These are phyloP conservation scores for Entoloma clypeatum DNA, from an alignment of 1,284 basidiomycete species.

Conservation along the genomic window DNA sequence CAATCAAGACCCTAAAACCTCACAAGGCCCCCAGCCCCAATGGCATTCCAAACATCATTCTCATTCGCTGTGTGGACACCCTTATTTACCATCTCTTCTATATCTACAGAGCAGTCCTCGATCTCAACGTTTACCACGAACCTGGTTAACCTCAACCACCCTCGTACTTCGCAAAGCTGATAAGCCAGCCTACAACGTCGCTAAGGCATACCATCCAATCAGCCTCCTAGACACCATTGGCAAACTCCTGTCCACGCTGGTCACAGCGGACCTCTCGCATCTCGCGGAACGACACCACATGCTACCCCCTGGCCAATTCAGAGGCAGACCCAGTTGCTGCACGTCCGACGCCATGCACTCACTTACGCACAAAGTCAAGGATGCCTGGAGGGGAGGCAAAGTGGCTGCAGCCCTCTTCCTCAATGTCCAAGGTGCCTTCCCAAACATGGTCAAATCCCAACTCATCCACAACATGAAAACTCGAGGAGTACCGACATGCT, in stretches of 20 bases:
- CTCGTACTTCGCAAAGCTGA: constrained; percentile 28
- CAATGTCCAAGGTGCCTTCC: constrained; percentile 33
- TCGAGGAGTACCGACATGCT: constrained; percentile 23
- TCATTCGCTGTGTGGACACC: constrained; percentile 19
- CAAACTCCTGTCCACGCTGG: constrained; percentile 24
- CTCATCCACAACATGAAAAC: constrained; percentile 30
- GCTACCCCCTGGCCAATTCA: constrained; percentile 30
- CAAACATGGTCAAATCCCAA: constrained; percentile 21
- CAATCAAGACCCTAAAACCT: constrained; percentile 18
- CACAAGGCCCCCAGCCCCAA: constrained; percentile 31
- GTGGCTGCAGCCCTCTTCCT: constrained; percentile 32
- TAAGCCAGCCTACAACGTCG: constrained; percentile 23
- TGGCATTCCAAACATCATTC: constrained; percentile 29
- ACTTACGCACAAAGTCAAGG: constrained; percentile 27
- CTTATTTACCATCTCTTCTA: constrained; percentile 20
- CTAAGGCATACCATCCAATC: constrained; percentile 30
- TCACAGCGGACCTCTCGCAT: constrained; percentile 24
- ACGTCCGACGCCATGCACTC: constrained; percentile 34
- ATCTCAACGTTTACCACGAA: constrained; percentile 17
- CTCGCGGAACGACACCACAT: constrained; percentile 24
- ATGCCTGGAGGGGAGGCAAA: constrained; percentile 25
- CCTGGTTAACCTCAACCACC: constrained; percentile 13
- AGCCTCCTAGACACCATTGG: constrained; percentile 24
- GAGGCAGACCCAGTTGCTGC: constrained; percentile 30
- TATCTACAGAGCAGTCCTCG: constrained; percentile 25